phyloP scores from a whole-genome alignment of 495 filamentous ascomycete species.

The Xylaria palmicola region DNA sequence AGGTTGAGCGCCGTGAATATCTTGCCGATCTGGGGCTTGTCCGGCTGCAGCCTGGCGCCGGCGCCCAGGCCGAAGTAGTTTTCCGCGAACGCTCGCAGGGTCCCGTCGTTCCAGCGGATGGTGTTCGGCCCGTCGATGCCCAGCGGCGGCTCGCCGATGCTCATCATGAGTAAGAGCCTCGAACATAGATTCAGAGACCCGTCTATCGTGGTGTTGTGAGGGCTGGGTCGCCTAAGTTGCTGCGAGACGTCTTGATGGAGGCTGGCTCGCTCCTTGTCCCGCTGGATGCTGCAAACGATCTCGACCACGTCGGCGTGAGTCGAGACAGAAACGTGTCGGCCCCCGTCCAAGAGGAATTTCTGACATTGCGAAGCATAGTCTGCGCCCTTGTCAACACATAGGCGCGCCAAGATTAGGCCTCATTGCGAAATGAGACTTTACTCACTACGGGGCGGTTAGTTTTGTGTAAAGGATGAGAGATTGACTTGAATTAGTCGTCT shows the following conservation, averaged over 20 bases:
- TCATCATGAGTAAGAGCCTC: slow-evolving; percentile 23
- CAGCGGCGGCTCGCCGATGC: slow-evolving; percentile 8
- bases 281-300: neutral
- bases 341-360: slow-evolving; percentile 10
- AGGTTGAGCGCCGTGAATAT: slow-evolving; percentile 33
- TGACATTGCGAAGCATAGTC: slow-evolving; percentile 9
- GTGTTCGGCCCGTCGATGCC: slow-evolving; percentile 5
- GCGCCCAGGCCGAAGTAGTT: neutral
- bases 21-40: slow-evolving; percentile 22
- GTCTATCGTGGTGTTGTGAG: neutral
- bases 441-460: slow-evolving; percentile 1
- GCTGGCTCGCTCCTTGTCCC: neutral
- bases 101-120: slow-evolving; percentile 18
- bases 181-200: slow-evolving; percentile 21
- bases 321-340: slow-evolving; percentile 5
- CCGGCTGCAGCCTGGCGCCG: neutral
- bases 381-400: neutral
- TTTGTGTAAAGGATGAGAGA: neutral
- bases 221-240: neutral
- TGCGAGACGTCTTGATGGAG: neutral
- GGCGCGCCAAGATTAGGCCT: neutral
- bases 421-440: neutral
- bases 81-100: slow-evolving; percentile 8
- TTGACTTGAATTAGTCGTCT: neutral
- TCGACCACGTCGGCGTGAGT: slow-evolving; percentile 6